Evolutionary conservation across 192 early-diverging fungal genomes (phyloP).

Genomic region (Pecoramyces ruminantium): DNA sequence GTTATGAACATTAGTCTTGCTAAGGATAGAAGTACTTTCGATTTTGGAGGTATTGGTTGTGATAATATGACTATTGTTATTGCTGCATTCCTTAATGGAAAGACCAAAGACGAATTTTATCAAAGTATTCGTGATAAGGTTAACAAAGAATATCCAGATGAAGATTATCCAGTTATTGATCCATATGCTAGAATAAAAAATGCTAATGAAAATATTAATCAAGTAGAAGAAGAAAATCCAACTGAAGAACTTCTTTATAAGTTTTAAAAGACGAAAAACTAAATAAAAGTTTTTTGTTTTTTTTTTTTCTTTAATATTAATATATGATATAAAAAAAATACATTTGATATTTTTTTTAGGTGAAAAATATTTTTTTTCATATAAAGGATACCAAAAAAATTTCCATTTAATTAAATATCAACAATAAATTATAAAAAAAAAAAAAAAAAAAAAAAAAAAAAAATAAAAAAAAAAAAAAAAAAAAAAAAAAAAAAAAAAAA

Average conservation of each 20-base stretch:
- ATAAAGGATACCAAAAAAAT: too few species aligned
- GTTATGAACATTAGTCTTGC: conserved; percentile 90
- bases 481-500: too few species aligned
- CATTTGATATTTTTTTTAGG: too few species aligned
- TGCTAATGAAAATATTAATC: background rate
- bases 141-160: background rate
- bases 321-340: too few species aligned
- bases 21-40: conserved; percentile 37
- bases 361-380: too few species aligned
- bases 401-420: too few species aligned
- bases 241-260: background rate
- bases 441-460: too few species aligned
- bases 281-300: too few species aligned
- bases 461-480: too few species aligned
- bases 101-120: conserved; percentile 44
- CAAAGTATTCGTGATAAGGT: background rate
- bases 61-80: conserved; percentile 99
- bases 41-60: conserved; percentile 83
- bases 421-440: too few species aligned
- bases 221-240: background rate
- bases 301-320: too few species aligned
- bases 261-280: background rate
- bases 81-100: conserved; percentile 66
- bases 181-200: background rate
- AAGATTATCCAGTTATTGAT: background rate